Conservation (phyloP, 768 basidiomycete genomes). For the Xanthoconium purpureum region DNA sequence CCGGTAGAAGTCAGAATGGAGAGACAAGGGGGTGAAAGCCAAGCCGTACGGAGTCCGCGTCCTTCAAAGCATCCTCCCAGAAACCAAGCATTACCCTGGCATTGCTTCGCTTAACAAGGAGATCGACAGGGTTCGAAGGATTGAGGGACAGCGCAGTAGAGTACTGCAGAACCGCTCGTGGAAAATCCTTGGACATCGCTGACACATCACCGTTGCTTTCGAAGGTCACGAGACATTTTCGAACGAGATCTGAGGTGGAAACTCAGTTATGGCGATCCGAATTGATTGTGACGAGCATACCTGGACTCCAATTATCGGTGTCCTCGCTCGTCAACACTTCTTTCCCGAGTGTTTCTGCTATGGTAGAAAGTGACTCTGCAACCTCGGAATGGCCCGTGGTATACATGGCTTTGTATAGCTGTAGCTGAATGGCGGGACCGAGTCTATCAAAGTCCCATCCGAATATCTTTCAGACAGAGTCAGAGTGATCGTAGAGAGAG, state of each 20-base stretch:
- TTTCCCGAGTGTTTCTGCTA: not conserved
- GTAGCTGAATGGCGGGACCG: no score
- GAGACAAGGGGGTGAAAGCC: fast-evolving
- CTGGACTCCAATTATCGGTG: not conserved
- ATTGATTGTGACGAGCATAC: not conserved
- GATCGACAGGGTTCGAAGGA: not conserved
- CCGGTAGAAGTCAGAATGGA: not conserved
- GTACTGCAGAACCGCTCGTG: not conserved
- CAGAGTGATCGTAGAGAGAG: no score
- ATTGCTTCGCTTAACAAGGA: slow-evolving; percentile 9
- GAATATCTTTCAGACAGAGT: no score
- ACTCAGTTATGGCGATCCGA: not conserved
- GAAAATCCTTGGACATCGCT: not conserved
- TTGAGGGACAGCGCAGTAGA: not conserved
- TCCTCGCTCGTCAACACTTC: not conserved
- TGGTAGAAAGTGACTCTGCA: not conserved
- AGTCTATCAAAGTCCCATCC: no score
- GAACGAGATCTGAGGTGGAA: not conserved
- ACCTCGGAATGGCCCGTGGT: not conserved
- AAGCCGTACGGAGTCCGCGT: not conserved
- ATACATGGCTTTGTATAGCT: no score
- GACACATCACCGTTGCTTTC: not conserved
- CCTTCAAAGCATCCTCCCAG: not conserved
- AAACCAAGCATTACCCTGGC: not conserved
- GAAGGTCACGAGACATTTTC: not conserved